phyloP scores from a whole-genome alignment of 768 basidiomycete genomes.

The Cubamyces sp. region DNA sequence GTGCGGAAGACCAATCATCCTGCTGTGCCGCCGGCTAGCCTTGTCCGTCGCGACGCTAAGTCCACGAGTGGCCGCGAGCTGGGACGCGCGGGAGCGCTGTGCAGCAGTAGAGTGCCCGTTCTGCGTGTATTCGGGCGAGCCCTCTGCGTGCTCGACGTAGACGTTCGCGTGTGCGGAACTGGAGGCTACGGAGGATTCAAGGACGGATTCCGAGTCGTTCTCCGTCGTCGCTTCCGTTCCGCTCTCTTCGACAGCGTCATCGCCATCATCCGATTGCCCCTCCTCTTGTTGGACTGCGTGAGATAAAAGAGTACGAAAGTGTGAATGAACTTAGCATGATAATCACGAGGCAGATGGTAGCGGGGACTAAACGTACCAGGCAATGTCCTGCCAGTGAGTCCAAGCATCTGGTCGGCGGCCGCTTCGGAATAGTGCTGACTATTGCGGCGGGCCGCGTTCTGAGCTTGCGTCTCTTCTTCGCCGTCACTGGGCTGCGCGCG shows the following conservation, averaged over 20 bases:
- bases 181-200: slow-evolving; percentile 33
- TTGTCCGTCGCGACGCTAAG: slow-evolving; percentile 65
- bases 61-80: slow-evolving; percentile 69
- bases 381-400: slow-evolving; percentile 70
- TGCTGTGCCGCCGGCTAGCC: slow-evolving; percentile 61
- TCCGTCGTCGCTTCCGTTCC: slow-evolving; percentile 56
- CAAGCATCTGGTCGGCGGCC: slow-evolving; percentile 82
- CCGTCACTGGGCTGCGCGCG: slow-evolving; percentile 18
- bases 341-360: slow-evolving; percentile 2
- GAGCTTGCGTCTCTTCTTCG: slow-evolving; percentile 22
- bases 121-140: slow-evolving; percentile 31
- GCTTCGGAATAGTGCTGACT: slow-evolving; percentile 83
- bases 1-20: slow-evolving; percentile 63
- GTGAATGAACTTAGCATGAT: slow-evolving; percentile 28
- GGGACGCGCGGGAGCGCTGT: slow-evolving; percentile 54
- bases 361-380: slow-evolving; percentile 50
- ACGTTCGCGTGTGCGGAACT: slow-evolving; percentile 24
- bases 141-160: slow-evolving; percentile 11
- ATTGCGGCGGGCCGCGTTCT: slow-evolving; percentile 67
- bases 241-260: slow-evolving; percentile 73
- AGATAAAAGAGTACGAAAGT: slow-evolving; percentile 35
- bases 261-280: slow-evolving; percentile 67
- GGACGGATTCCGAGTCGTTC: slow-evolving; percentile 27
- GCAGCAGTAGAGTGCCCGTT: slow-evolving; percentile 35
- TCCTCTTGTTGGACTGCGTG: slow-evolving; percentile 51